Evolutionary conservation across 2,329 filamentous ascomycete species (phyloP).

Genomic region (Arthrobotrys musiformis): DNA sequence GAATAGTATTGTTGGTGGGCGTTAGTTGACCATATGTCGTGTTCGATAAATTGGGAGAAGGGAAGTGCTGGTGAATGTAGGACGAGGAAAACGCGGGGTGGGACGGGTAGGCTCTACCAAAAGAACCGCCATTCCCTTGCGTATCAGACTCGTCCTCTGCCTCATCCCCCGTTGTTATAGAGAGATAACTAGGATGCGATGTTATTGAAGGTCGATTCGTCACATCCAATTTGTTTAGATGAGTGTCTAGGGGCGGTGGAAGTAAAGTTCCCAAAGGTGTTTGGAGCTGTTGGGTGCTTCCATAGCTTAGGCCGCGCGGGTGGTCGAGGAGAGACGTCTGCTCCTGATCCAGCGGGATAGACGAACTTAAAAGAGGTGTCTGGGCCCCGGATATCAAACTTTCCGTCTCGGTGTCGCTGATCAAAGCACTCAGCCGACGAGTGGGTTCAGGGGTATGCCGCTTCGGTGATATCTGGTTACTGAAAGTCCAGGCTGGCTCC

Average conservation of each 20-base stretch:
- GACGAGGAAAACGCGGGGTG: constrained; percentile 46
- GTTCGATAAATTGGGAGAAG: constrained; percentile 29
- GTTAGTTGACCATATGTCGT: constrained; percentile 14
- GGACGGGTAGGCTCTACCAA: constrained; percentile 33
- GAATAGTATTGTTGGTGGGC: constrained; percentile 20
- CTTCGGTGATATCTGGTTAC: constrained; percentile 44
- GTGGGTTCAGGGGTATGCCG: constrained; percentile 24
- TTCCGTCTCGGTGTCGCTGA: constrained; percentile 48
- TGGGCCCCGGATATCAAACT: constrained; percentile 40
- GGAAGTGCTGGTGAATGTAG: constrained; percentile 48
- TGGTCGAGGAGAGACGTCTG: constrained; percentile 37
- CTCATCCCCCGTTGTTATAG: constrained; percentile 51
- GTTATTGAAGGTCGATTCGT: constrained; percentile 27
- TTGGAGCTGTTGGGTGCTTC: constrained; percentile 23
- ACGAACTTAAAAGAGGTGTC: constrained; percentile 52
- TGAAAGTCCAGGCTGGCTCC: constrained; percentile 39
- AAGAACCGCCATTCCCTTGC: constrained; percentile 22
- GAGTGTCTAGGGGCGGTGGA: constrained; percentile 31
- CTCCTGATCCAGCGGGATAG: constrained; percentile 51
- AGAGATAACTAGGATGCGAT: constrained; percentile 49
- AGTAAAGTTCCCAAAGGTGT: constrained; percentile 8
- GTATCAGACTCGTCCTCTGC: constrained; percentile 53
- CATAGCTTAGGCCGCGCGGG: constrained; percentile 16
- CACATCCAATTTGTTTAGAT: constrained; percentile 5
- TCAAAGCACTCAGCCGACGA: constrained; percentile 29